Evolutionary conservation across 2,329 filamentous ascomycete species (phyloP), one percentile per base, ranked within the genome.

Genomic region (Phoma sp.): DNA sequence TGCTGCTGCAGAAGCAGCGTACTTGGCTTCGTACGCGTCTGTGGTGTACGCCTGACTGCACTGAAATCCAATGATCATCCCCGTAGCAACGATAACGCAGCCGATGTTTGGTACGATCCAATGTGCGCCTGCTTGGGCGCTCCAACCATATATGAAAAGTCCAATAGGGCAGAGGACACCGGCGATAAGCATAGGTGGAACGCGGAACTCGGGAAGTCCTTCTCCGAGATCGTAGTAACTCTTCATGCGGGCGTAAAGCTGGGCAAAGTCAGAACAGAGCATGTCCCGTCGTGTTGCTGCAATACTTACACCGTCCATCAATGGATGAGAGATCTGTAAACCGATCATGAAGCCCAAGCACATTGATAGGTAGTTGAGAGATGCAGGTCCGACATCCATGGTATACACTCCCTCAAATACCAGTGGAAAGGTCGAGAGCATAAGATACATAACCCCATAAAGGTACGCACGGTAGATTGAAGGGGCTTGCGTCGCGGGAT

Each of bases 11-110:
- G 64, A 68, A 7, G 69, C 66, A 8, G 66, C 66, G 33, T 69
- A 68, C 25, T 75, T 68, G 8, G 62, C 82, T 82, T 9, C 86
- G 61, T 82, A 88, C 4, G 81, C 79, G 52, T 89, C 86, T 32
- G 88, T 82, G 1, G 88, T 79, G 59, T 90, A 90, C 11, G 83
- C 83, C 50, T 83, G 80, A 38, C 83, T 80, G 29, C 82, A 82
- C 67, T 83, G 82, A 57, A 86, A 88, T 0, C 82, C 70, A 0
- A 79, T 76, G 76, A 86, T 83, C 11, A 70, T 56, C 11, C 76
- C 77, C 6, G 74, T 55, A 0, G 82, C 82, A 3, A 83, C 73
- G 1, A 84, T 63, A 1, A 69, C 65, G 0, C 79, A 82, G 0
- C 82, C 83, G 4, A 85, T 61, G 52, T 83, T 78, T 3, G 83